Percentiles rank a stretch among this genome's conserved stretches.
Conservation (phyloP, 2,329 filamentous ascomycete species). For the Claviceps africana region DNA sequence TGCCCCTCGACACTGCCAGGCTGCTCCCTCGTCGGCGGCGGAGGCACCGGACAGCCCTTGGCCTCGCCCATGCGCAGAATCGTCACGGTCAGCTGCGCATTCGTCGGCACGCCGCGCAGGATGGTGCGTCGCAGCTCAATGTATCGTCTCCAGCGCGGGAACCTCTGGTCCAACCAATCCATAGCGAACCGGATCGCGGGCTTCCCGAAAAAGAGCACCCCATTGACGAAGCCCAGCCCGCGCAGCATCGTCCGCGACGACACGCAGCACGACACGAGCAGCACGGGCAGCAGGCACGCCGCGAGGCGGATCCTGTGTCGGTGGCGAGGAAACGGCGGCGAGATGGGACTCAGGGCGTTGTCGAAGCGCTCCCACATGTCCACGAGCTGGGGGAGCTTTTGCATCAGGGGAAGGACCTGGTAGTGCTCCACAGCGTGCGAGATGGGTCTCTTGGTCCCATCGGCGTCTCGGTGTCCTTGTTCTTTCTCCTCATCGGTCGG, state of each 20-base stretch:
- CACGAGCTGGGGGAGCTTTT: background rate
- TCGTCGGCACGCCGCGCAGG: constrained; percentile 71
- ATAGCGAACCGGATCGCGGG: background rate
- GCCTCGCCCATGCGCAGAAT: constrained; percentile 69
- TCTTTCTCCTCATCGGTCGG: background rate
- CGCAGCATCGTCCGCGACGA: background rate
- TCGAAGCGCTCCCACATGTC: background rate
- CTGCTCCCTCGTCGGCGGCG: constrained; percentile 26
- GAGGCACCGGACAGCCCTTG: constrained; percentile 65
- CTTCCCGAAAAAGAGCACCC: background rate
- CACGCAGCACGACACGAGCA: background rate
- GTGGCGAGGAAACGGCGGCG: background rate
- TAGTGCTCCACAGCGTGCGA: background rate
- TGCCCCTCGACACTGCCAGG: constrained; percentile 27
- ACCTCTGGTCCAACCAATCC: background rate
- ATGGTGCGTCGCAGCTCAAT: constrained; percentile 62
- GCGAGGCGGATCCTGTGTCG: background rate
- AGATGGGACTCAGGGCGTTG: background rate
- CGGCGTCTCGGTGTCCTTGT: background rate
- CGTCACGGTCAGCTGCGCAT: constrained; percentile 70
- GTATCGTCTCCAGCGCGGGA: constrained; percentile 16
- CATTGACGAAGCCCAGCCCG: background rate
- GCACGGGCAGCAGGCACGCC: background rate
- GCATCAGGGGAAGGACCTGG: background rate
- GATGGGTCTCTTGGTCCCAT: background rate